phyloP scores from a whole-genome alignment of 495 filamentous ascomycete genomes.

The Aspergillus wentii region DNA sequence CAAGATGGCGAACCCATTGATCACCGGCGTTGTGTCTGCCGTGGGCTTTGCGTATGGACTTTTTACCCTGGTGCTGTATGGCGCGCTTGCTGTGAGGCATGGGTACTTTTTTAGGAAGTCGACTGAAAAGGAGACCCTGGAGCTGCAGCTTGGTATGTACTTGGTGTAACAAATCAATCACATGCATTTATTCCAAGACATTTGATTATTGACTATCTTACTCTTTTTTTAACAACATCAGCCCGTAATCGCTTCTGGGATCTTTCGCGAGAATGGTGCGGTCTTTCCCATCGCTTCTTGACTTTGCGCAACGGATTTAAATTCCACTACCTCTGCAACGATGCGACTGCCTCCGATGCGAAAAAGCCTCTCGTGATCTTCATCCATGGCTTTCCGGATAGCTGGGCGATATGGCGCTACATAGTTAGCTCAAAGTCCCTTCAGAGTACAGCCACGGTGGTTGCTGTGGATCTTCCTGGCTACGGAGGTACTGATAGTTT shows the following conservation, averaged over 20 bases:
- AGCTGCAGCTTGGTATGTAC: slow-evolving; percentile 35
- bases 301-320: slow-evolving; percentile 42
- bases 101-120: slow-evolving; percentile 30
- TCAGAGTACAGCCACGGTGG: slow-evolving; percentile 28
- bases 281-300: slow-evolving; percentile 42
- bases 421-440: slow-evolving; percentile 29
- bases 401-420: slow-evolving; percentile 47
- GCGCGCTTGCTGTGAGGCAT: slow-evolving; percentile 10
- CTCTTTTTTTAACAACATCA: too few species aligned
- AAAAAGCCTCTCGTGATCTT: slow-evolving; percentile 45
- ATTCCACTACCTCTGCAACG: slow-evolving; percentile 49
- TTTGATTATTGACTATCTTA: too few species aligned
- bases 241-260: slow-evolving; percentile 44
- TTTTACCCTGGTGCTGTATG: slow-evolving; percentile 26
- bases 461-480: slow-evolving; percentile 52
- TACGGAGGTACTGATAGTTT: slow-evolving; percentile 50
- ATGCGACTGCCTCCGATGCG: slow-evolving; percentile 10
- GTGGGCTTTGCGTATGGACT: slow-evolving; percentile 31
- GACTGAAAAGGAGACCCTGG: slow-evolving; percentile 31
- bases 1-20: slow-evolving; percentile 21
- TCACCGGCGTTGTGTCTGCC: slow-evolving; percentile 10
- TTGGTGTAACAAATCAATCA: background rate
- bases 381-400: slow-evolving; percentile 57
- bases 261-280: slow-evolving; percentile 31
- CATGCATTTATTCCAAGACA: background rate